Base-by-base conservation (phyloP, 176 grass and related monocot genomes). In the Carex myosuroides region DNA sequence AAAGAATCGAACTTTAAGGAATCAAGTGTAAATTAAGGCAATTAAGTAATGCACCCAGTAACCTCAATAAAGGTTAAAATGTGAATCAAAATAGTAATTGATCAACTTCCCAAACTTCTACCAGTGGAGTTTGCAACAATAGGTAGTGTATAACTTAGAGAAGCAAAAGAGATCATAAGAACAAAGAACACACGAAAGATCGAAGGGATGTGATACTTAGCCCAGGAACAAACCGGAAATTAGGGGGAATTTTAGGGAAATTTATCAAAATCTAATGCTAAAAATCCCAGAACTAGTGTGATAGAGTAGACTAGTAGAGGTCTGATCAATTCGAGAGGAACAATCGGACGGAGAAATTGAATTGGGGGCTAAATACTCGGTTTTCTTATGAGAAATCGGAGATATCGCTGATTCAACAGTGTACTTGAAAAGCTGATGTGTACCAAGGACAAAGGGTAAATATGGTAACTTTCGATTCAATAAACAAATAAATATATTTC, bases 401-500 rank as follows among this genome's bases (percentile, higher is more conserved):
- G 16, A 80, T 39, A 39, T 29, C 55, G 26, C 77, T 48, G 39
- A 72, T 21, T 21, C 35, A 60, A 46, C 14, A 59, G 48, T 53
- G 75, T 79, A 79, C 48, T 79, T 57, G 21, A n/a, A 59, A 5
- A 78, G 52, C 54, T 79, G 48, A 57, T 52, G 74, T 16, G 50
- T 78, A 26, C 53, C 14, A 80, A 58, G 29, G 24, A 60, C 55
- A 81, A 6, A 60, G 37, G 56, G 56, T 62, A 63, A 63, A 21
- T 63, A 60, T 41, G 16, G 78, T 81, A 81, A 81, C 2, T 63
- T 62, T 5, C 0, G 3, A 35, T 42, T 13, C 1, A 13, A 81
- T 81, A n/a, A 81, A 61, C 5, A 81, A 64, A 61, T 41, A 81
- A 64, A 39, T 10, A 64, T 64, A 81, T 81, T 6, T 39, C 33